A percentile compares a stretch with the other conserved stretches of the same genome.
phyloP scores from a whole-genome alignment of 257 asterid species.

The Capsicum chinense region DNA sequence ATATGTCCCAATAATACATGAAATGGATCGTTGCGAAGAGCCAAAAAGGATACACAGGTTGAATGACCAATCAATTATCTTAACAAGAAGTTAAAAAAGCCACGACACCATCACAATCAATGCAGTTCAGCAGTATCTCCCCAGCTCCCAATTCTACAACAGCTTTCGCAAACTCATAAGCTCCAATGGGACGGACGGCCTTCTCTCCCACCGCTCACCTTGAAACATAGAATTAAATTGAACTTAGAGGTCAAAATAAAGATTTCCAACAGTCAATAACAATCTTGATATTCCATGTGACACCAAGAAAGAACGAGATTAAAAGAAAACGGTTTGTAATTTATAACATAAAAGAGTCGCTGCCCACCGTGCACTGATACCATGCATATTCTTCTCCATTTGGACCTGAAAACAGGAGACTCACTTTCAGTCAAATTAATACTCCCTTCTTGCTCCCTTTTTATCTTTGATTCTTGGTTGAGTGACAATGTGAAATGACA shows the following conservation, averaged over 20 bases:
- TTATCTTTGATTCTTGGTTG: not conserved
- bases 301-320: not conserved
- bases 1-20: slow-evolving; percentile 5
- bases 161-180: slow-evolving; percentile 94
- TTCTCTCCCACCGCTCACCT: slow-evolving; percentile 97
- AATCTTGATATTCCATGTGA: slow-evolving; percentile 2
- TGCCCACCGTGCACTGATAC: slow-evolving; percentile 87
- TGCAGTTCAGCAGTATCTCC: slow-evolving; percentile 92
- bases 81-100: too few species aligned
- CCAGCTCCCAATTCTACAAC: slow-evolving; percentile 99
- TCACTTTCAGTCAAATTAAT: not conserved
- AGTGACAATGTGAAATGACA: not conserved
- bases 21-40: not conserved
- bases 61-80: too few species aligned
- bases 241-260: not conserved
- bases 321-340: not conserved
- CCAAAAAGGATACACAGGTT: too few species aligned
- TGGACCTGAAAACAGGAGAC: slow-evolving; percentile 63
- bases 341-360: not conserved
- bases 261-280: not conserved
- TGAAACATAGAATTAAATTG: slow-evolving; percentile 29
- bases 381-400: slow-evolving; percentile 80
- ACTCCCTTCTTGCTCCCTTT: not conserved
- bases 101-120: slow-evolving; percentile 75
- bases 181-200: slow-evolving; percentile 95